Evolutionary conservation across 768 basidiomycete species (phyloP), one percentile per base, ranked within the genome.

Genomic region (Leccinum imitatum): DNA sequence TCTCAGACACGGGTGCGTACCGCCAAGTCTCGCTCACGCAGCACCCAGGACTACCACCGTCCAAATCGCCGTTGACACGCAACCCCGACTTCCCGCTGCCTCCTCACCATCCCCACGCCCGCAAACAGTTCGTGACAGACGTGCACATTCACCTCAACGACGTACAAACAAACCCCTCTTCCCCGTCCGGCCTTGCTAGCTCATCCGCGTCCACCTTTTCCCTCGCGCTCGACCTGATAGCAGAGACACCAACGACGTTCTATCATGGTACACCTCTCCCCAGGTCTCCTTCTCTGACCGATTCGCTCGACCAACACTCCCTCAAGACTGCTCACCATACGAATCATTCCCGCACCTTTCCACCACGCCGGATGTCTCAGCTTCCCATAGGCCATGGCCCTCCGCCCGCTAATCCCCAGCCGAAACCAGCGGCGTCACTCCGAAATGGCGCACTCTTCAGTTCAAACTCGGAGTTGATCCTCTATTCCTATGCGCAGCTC

Each of bases 401-500:
- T 7, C 74, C 69, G 48, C 75, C 65, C 52, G 59, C 50, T 63
- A 59, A 57, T 41, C 61, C 48, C 54, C 67, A 50, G n/a, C 59
- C 56, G 51, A 71, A 54, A 39, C 33, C 60, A 48, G 65, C 47
- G 2, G 19, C 54, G 52, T 59, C 69, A 2, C 72, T 75, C 14
- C 78, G 77, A 23, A 76, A 78, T 1, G 78, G 82, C 5, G 71
- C 78, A 15, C 82, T 84, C 67, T 74, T 81, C 35, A 72, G 78
- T 23, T 71, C 80, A 3, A 83, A 83, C 59, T 79, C 82, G 0
- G 89, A 93, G 63, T 75, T 91, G 17, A 83, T 95, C 19, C 81
- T 95, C 2, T 95, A 95, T 71, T 86, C 93, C 0, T 95, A 95
- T 65, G 91, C 87, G 0, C 90, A 94, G 59, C 80, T 95, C 33